Base-by-base conservation (phyloP, 2,329 filamentous ascomycete species). In the Ceratocystis cacaofunesta region DNA sequence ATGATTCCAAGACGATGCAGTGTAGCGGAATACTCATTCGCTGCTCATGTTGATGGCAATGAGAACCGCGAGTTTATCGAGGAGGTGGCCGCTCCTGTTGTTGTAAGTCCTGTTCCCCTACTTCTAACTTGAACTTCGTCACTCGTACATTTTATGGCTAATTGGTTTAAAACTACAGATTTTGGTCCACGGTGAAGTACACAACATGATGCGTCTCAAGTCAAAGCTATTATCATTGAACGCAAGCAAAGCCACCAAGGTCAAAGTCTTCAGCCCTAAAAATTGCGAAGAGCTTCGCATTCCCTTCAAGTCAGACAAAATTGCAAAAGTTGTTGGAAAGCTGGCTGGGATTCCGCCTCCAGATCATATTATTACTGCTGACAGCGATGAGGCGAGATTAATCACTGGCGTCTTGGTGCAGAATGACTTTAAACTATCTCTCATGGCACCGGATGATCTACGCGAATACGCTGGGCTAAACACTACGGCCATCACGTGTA, bases 1-100 rank as follows among this genome's bases (percentile, higher is more conserved):
- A 89, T 95, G 85, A 94, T 99, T 66, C 92, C 92, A 0, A 82
- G 94, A 68, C 82, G 94, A 68, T 99, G 94, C 75, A 96, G 88
- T 62, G 89, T 99, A 8, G 88, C 95, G 65, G 94, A 99, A 73
- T 92, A 89, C 74, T 95, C 90, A 19, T 99, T 99, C 73, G 94
- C 94, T 1, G 94, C 94, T 0, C 94, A 99, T 72, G 94, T 99
- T 3, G 94, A 97, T 70, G 95, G 94, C 41, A 88, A 89, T 6
- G 92, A 99, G 75, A 99, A 99, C 72, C 84, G 90, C 67, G 92
- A 95, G 70, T 99, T 99, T 72, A 96, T 99, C 68, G 92, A 97
- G 72, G 90, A 96, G 74, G 88, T 97, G 52, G 85, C 82, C 36
- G 91, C 94, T 1, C 91, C 92, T 17, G 92, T 96, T 28, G 92